phyloP scores from a whole-genome alignment of 495 filamentous ascomycete genomes.

The Aspergillus bertholletiae region DNA sequence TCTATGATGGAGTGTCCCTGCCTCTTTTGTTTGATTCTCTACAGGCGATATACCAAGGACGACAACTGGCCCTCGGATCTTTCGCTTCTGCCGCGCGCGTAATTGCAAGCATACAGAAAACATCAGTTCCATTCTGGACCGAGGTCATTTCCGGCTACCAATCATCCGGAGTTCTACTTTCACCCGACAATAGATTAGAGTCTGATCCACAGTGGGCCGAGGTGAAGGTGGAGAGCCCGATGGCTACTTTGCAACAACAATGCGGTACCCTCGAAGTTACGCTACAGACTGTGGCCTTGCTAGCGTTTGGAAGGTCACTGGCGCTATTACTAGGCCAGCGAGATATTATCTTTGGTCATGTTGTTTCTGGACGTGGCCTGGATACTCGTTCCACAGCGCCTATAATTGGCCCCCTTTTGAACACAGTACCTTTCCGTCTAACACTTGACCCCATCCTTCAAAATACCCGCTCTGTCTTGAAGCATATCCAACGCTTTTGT shows the following conservation, averaged over 20 bases:
- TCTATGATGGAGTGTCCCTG: constrained; percentile 76
- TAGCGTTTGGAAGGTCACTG: constrained; percentile 20
- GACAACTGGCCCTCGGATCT: neutral
- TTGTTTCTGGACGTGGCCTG: constrained; percentile 6
- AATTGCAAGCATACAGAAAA: neutral
- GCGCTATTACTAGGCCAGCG: constrained; percentile 11
- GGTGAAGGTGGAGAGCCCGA: neutral
- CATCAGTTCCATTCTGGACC: neutral
- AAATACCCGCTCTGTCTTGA: neutral
- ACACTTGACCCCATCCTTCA: constrained; percentile 16
- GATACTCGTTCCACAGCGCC: constrained; percentile 8
- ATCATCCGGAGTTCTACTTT: neutral
- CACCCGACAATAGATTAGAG: neutral
- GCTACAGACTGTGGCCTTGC: constrained; percentile 19
- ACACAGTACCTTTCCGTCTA: constrained; percentile 65
- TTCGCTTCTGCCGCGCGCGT: neutral
- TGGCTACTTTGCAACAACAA: neutral
- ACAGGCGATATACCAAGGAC: neutral
- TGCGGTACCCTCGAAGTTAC: constrained; percentile 19
- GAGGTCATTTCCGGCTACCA: neutral
- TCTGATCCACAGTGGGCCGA: neutral
- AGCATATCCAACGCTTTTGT: constrained; percentile 13
- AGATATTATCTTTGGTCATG: constrained; percentile 26
- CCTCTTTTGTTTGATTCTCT: constrained; percentile 53
- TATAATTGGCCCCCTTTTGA: constrained; percentile 72